Evolutionary conservation across 257 asterid genomes (phyloP).

Genomic region (Primulina tabacum): DNA sequence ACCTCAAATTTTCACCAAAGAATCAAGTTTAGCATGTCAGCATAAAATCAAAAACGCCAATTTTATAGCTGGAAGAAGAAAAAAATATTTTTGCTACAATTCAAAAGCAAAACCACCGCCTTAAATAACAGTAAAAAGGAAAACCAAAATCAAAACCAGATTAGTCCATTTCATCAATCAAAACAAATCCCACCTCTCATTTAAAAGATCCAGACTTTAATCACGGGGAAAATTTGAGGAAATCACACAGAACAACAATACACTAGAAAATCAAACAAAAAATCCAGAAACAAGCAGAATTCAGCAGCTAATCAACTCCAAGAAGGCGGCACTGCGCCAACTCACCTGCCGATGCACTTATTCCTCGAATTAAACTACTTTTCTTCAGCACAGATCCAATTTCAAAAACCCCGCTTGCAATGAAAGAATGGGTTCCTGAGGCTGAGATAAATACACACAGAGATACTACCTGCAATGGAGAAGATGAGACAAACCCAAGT

Average conservation of each 20-base stretch:
- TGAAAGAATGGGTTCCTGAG: background rate
- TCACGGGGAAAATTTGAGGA: background rate
- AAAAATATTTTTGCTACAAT: background rate
- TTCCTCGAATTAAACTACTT: background rate
- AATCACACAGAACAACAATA: background rate
- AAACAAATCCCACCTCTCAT: background rate
- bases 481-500: background rate
- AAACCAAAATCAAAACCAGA: background rate
- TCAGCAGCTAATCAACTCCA: background rate
- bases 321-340: background rate
- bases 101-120: background rate
- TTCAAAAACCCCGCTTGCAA: too few species aligned
- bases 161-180: background rate
- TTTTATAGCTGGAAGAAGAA: background rate
- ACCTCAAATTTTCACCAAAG: conserved; percentile 21
- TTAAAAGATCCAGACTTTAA: background rate
- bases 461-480: background rate
- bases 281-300: background rate
- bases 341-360: conserved; percentile 15
- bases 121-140: background rate
- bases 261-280: background rate
- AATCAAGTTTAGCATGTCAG: background rate
- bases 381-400: background rate
- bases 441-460: background rate
- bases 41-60: background rate